Base-by-base conservation (phyloP, 2,329 filamentous ascomycete species). In the Furcasterigmium furcatum region DNA sequence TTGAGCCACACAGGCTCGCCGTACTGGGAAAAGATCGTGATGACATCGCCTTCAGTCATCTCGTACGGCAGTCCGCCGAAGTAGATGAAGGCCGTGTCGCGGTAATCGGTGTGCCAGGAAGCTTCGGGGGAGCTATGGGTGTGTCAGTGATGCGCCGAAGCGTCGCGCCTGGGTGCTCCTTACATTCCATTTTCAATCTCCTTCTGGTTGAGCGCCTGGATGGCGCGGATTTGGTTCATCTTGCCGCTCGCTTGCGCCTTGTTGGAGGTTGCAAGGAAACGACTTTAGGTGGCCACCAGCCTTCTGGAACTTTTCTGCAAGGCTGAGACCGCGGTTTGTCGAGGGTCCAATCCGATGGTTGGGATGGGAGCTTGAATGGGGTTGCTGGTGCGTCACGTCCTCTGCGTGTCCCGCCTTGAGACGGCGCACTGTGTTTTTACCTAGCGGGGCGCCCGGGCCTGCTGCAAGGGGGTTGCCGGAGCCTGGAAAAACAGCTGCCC, bases 21-120 rank as follows among this genome's bases (percentile, higher is more conserved):
- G 62, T 86, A 99, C 65, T 99, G 94, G 7, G 91, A 96, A 73
- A 97, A 99, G 49, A 99, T 95, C 10, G 91, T 91, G 55, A 97
- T 82, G 51, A 99, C 79, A 67, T 99, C 94, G 67, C 95, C 95
- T 72, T 99, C 94, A 41, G 90, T 91, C 34, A 99, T 79, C 59
- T 95, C 89, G 68, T 88, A 95, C 4, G 91, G 90, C 12, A 99
- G 79, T 22, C 92, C 92, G 60, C 95, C 95, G 56, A 99, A 91
- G 74, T 96, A 96, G 63, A 99, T 74, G 66, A 92, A 99, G 48
- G 94, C 95, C 2, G 94, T 97, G 71, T 95, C 94, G 70, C 90
- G 88, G 70, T 97, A 99, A 73, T 99, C 95, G 64, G 87, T 85
- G 65, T 97, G 92, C 92, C 92, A 97, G 46, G 92, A 96, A 52